phyloP scores from a whole-genome alignment of 202 grass and related monocot species.

The Elaeis oleifera region DNA sequence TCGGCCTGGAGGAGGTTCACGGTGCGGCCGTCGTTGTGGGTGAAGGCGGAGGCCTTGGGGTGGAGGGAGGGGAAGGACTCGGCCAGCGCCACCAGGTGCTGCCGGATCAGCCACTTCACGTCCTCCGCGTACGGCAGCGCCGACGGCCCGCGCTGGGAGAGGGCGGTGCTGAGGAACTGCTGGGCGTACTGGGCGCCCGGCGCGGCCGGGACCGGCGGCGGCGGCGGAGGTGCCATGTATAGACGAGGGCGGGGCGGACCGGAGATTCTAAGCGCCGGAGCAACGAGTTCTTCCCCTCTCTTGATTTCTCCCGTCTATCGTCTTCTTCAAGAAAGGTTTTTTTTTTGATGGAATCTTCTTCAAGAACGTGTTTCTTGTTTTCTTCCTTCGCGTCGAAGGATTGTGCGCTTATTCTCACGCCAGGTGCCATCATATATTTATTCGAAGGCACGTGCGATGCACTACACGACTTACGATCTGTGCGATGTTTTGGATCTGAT shows the following conservation, averaged over 20 bases:
- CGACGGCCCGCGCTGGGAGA: conserved; percentile 66
- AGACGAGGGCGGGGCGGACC: neutral
- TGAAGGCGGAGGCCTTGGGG: conserved; percentile 58
- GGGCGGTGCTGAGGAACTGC: conserved; percentile 70
- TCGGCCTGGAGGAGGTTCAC: conserved; percentile 71
- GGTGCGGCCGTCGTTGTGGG: conserved; percentile 86
- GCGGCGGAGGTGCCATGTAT: conserved; percentile 20
- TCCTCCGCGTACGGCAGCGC: conserved; percentile 71
- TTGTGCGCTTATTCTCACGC: too few relatives aligned
- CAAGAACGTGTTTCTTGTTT: too few relatives aligned
- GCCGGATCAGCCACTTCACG: conserved; percentile 82
- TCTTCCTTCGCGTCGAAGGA: too few relatives aligned
- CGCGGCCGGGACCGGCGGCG: conserved; percentile 23
- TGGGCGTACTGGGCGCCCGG: conserved; percentile 55
- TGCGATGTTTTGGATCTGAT: too few relatives aligned
- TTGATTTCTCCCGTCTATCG: too few relatives aligned
- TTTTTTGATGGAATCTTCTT: too few relatives aligned
- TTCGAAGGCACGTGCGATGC: too few relatives aligned
- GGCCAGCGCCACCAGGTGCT: conserved; percentile 72
- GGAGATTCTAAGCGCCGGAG: too few relatives aligned
- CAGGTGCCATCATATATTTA: too few relatives aligned
- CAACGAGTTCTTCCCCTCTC: too few relatives aligned
- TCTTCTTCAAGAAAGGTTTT: too few relatives aligned
- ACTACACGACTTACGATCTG: too few relatives aligned
- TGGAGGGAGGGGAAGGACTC: conserved; percentile 68